Evolutionary conservation across 352 stramenopile genomes (phyloP), one percentile per base, ranked within the genome.

Genomic region (Globisporangium echinulatum): DNA sequence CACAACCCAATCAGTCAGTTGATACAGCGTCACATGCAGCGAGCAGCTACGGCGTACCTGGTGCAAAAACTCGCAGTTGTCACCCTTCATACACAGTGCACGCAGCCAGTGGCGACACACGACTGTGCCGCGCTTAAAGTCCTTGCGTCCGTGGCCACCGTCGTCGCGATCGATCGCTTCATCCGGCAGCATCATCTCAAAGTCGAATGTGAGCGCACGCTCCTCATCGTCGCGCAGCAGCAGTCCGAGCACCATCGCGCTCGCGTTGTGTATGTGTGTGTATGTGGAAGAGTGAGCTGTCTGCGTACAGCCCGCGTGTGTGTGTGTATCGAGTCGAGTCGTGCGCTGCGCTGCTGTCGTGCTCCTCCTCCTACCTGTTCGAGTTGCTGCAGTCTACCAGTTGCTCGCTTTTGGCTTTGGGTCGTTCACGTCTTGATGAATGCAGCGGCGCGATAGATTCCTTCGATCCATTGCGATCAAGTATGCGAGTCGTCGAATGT

Each of bases 51-150:
- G 52, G 25, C 54, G 48, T 15, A 66, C 60, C 42, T 87, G 89
- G 67, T 99, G 96, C 54, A 99, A 68, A 66, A 98, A 99, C 75
- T 98, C 95, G 70, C 96, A 99, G 57, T 94, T 95, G 64, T 97
- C 90, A 49, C 96, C 96, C 63, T 99, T 99, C 96, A 98, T 98
- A 71, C 96, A 99, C 39, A 99, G 79, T 66, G 96, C 95, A 59
- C 92, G 88, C 53, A 99, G 82, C 95, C 96, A 99, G 70, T 99
- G 96, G 61, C 96, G 92, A 72, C 96, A 99, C 37, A 99, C 96
- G 52, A 99, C 94, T 0, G 94, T 99, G 49, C 95, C 86, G 48
- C 86, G 84, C 67, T 96, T 96, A 52, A 96, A 93, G 64, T 96
- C 86, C 57, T 92, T 95, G 68, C 88, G 87, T 19, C 62, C 62